phyloP scores from a whole-genome alignment of 768 basidiomycete species.

The Termitomyces sp. region DNA sequence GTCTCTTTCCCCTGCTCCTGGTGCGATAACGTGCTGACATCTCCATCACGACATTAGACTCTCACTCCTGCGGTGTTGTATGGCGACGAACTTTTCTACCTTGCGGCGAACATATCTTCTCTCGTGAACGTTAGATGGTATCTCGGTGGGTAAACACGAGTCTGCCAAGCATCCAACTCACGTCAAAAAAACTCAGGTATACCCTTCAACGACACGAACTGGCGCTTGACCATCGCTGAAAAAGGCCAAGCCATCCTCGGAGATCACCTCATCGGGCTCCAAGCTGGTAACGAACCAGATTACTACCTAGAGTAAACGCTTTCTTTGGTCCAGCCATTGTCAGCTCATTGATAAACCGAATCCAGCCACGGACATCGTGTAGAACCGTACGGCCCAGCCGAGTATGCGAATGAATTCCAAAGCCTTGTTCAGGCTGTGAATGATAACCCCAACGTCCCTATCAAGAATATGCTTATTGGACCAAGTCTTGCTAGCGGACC shows the following conservation, averaged over 20 bases:
- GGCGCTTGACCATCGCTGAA: slow-evolving; percentile 48
- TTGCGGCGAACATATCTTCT: slow-evolving; percentile 53
- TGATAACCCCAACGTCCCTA: slow-evolving; percentile 26
- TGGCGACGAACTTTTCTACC: slow-evolving; percentile 60
- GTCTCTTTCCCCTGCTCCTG: neutral
- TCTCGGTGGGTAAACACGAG: slow-evolving; percentile 30
- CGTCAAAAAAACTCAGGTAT: slow-evolving; percentile 24
- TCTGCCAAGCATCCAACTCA: neutral
- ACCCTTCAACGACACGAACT: slow-evolving; percentile 64
- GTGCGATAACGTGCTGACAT: neutral
- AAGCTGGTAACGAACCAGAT: slow-evolving; percentile 78
- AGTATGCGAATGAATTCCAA: slow-evolving; percentile 49
- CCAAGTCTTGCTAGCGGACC: slow-evolving; percentile 54
- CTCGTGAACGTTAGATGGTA: slow-evolving; percentile 65
- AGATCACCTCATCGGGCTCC: slow-evolving; percentile 56
- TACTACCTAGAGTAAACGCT: slow-evolving; percentile 41
- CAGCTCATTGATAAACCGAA: neutral
- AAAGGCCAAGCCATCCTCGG: slow-evolving; percentile 59
- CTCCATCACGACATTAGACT: slow-evolving; percentile 28
- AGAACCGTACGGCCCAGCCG: slow-evolving; percentile 21
- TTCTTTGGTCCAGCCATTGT: neutral
- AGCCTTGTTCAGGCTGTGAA: slow-evolving; percentile 31
- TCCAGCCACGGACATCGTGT: slow-evolving; percentile 18
- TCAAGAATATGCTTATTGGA: slow-evolving; percentile 46
- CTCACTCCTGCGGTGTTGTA: slow-evolving; percentile 62